These are phyloP conservation scores for Arabidopsis lyrata DNA, from an alignment of 441 rosid genomes.

Conservation along the genomic window DNA sequence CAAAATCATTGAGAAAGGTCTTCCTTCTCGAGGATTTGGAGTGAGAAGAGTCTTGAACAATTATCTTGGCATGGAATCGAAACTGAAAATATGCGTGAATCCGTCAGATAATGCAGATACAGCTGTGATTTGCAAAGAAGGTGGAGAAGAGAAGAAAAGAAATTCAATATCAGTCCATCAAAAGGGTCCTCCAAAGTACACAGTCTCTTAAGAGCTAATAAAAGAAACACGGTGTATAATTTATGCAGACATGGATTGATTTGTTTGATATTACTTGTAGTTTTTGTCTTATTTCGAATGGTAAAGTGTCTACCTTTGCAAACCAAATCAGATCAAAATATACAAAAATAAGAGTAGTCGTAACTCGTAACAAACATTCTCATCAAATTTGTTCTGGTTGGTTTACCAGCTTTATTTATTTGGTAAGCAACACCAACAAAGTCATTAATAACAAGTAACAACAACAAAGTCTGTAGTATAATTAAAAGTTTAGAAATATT, in stretches of 20 bases:
- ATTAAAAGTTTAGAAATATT: too few species aligned
- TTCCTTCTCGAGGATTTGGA: slow-evolving; percentile 74
- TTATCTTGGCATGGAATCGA: slow-evolving; percentile 71
- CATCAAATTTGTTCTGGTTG: slow-evolving; percentile 12
- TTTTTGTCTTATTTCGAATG: slow-evolving; percentile 14
- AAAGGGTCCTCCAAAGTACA: slow-evolving; percentile 49
- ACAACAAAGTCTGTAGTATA: too few species aligned
- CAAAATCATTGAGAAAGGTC: slow-evolving; percentile 47
- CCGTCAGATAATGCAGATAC: slow-evolving; percentile 50
- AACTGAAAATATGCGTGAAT: slow-evolving; percentile 59
- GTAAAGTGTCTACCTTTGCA: slow-evolving; percentile 16
- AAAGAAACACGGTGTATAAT: not conserved
- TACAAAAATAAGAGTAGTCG: not conserved
- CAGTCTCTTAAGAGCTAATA: slow-evolving; percentile 33
- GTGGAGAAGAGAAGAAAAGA: slow-evolving; percentile 46
- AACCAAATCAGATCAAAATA: not conserved
- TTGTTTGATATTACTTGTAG: slow-evolving; percentile 30
- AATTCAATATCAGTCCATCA: slow-evolving; percentile 45
- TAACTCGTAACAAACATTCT: slow-evolving; percentile 10
- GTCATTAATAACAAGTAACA: too few species aligned
- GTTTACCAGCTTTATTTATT: slow-evolving; percentile 13
- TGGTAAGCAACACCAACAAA: slow-evolving; percentile 32
- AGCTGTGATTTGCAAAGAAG: slow-evolving; percentile 42
- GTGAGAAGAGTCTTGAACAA: slow-evolving; percentile 73
- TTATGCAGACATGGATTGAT: slow-evolving; percentile 25